These are phyloP conservation scores for Parietichytrium sp. DNA, from an alignment of 108 stramenopile species.

Conservation along the genomic window DNA sequence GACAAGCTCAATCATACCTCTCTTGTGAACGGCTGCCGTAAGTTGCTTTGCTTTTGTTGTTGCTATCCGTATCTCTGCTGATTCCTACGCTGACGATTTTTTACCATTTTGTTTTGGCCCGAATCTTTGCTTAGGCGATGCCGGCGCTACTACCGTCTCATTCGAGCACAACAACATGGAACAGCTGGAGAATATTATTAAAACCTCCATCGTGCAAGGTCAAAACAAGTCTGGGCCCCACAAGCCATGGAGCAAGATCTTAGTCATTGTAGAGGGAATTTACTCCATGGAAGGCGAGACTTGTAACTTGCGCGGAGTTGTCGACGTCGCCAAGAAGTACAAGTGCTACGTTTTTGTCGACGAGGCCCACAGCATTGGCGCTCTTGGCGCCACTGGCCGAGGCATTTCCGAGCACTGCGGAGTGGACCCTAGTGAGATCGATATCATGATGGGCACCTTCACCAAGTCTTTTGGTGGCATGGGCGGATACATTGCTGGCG, in stretches of 20 bases:
- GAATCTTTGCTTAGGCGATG: no score
- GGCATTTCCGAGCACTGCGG: conserved; percentile 92
- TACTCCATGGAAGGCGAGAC: conserved; percentile 99
- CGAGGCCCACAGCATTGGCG: conserved; percentile 98
- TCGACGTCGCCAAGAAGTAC: conserved; percentile 87
- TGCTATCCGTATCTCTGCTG: no score
- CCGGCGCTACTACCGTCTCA: conserved; percentile 87
- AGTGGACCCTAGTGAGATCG: conserved; percentile 89
- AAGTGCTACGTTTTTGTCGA: conserved; percentile 89
- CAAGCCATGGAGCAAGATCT: conserved; percentile 92
- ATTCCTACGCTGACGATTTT: no score
- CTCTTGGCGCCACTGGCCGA: conserved; percentile 90
- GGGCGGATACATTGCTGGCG: conserved; percentile 96
- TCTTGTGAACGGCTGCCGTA: conserved; percentile 93
- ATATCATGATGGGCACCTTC: conserved; percentile 98
- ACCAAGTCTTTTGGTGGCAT: conserved; percentile 98
- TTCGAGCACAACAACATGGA: conserved; percentile 91
- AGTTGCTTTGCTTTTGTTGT: no score
- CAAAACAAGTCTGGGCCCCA: conserved; percentile 77
- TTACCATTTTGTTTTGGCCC: no score
- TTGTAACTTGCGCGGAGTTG: conserved; percentile 82
- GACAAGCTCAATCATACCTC: conserved; percentile 97
- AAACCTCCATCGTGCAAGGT: conserved; percentile 88
- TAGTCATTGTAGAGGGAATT: conserved; percentile 97
- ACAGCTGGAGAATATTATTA: conserved; percentile 78